Evolutionary conservation across 129 eudicot species (phyloP).

Genomic region (Arctium lappa): DNA sequence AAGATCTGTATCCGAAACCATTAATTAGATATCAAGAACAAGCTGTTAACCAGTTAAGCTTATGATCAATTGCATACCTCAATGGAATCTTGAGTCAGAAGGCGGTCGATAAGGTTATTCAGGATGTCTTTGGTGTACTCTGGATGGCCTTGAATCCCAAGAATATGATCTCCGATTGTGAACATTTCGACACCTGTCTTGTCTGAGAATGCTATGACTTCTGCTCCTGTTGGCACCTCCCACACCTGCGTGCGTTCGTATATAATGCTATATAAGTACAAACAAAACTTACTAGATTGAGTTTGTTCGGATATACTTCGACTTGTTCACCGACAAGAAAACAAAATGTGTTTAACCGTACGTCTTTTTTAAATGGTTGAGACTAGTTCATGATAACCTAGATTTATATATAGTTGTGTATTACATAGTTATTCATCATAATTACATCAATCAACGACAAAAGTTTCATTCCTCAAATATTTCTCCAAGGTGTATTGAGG

Average conservation of each 20-base stretch:
- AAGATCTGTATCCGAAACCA: neutral
- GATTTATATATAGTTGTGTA: neutral
- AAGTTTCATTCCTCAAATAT: neutral
- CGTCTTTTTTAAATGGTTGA: neutral
- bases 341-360: neutral
- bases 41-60: neutral
- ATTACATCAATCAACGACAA: neutral
- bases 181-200: slow-evolving; percentile 86
- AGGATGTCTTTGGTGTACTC: slow-evolving; percentile 86
- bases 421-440: neutral
- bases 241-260: slow-evolving; percentile 24
- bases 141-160: slow-evolving; percentile 88
- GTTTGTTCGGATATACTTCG: neutral
- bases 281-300: neutral
- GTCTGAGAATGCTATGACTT: slow-evolving; percentile 61
- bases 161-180: slow-evolving; percentile 46
- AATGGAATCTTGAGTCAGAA: slow-evolving; percentile 41
- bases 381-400: neutral
- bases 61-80: slow-evolving; percentile 28
- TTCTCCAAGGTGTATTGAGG: neutral
- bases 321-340: neutral
- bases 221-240: slow-evolving; percentile 64
- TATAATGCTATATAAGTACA: neutral
- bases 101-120: slow-evolving; percentile 59
- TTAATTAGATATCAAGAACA: neutral